phyloP scores from a whole-genome alignment of 495 filamentous ascomycete species.

The Penicillium crystallinum region DNA sequence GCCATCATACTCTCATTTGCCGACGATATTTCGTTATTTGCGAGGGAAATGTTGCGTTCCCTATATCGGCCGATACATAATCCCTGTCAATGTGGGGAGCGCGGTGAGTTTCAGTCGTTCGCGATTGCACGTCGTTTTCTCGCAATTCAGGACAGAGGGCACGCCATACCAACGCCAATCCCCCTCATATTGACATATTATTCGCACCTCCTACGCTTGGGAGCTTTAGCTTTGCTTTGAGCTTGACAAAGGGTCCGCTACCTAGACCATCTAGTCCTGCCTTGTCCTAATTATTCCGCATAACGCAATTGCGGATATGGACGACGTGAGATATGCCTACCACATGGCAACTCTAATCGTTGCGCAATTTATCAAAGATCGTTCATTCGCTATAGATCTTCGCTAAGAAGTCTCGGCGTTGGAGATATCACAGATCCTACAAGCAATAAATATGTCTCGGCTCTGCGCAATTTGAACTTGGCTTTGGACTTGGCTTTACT shows the following conservation, averaged over 20 bases:
- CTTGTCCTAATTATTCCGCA: constrained; percentile 1
- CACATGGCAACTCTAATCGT: constrained; percentile 4
- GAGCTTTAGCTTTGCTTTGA: neutral
- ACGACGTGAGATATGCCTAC: constrained; percentile 26
- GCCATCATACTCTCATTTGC: neutral
- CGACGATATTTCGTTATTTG: neutral
- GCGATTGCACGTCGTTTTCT: constrained; percentile 1
- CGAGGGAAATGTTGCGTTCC: neutral
- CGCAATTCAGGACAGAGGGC: constrained; percentile 6
- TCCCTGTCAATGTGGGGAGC: neutral
- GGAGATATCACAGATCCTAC: neutral
- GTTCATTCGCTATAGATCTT: constrained; percentile 8
- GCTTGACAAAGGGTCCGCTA: neutral
- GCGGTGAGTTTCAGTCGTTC: neutral
- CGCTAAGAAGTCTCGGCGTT: neutral
- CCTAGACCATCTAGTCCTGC: constrained; percentile 1
- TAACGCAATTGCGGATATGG: constrained; percentile 26
- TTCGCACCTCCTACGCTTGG: neutral
- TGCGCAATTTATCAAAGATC: neutral
- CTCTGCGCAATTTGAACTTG: neutral
- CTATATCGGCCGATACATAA: neutral
- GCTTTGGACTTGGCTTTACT: neutral
- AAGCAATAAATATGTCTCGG: constrained; percentile 4
- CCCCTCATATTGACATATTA: neutral
- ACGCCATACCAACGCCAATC: constrained; percentile 1